These are phyloP conservation scores for Kurtzmaniella fragi DNA, from an alignment of 805 yeast species.

Conservation along the genomic window DNA sequence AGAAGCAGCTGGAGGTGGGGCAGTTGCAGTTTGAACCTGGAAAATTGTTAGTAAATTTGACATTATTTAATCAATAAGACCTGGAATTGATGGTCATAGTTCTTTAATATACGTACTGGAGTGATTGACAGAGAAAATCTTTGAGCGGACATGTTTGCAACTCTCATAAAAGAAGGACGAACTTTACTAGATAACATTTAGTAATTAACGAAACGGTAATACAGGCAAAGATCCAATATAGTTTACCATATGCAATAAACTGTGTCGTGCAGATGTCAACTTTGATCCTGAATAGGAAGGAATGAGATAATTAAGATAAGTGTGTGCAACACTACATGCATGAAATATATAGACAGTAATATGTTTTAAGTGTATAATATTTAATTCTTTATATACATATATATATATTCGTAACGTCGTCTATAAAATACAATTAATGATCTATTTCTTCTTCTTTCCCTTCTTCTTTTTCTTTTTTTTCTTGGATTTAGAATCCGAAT, in stretches of 20 bases:
- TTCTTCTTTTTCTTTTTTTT: constrained; percentile 20
- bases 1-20: constrained; percentile 97
- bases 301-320: too few relatives aligned
- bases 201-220: too few relatives aligned
- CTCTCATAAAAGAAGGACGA: constrained; percentile 12
- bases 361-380: too few relatives aligned
- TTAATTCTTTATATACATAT: background rate
- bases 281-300: too few relatives aligned
- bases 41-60: constrained; percentile 11
- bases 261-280: too few relatives aligned
- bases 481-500: constrained; percentile 4
- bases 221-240: too few relatives aligned
- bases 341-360: too few relatives aligned
- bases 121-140: constrained; percentile 23
- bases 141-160: constrained; percentile 17
- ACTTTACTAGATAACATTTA: constrained; percentile 16
- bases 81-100: too few relatives aligned
- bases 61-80: too few relatives aligned
- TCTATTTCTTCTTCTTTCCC: constrained; percentile 23
- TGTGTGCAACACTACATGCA: background rate
- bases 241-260: too few relatives aligned
- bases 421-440: constrained; percentile 3
- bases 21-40: constrained; percentile 61
- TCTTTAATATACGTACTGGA: constrained; percentile 27
- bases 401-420: constrained; percentile 1